Conservation (phyloP, 768 basidiomycete genomes). For the Boletus rex-veris region DNA sequence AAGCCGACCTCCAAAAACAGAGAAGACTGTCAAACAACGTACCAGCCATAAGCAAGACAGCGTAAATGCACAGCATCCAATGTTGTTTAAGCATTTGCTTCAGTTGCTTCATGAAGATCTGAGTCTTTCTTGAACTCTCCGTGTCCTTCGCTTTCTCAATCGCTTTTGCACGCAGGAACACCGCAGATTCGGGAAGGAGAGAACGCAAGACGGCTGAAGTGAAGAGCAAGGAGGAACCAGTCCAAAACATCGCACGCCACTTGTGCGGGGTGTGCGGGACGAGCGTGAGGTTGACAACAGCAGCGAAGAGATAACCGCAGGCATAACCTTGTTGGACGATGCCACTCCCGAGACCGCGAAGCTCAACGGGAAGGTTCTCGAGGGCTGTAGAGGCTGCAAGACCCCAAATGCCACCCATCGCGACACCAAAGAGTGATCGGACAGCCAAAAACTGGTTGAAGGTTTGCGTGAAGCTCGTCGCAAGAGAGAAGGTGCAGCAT, state of each 20-base stretch:
- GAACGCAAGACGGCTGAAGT: constrained; percentile 67
- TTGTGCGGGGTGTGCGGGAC: constrained; percentile 34
- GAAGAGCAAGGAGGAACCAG: constrained; percentile 63
- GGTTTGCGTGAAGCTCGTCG: constrained; percentile 74
- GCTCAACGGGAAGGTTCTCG: constrained; percentile 88
- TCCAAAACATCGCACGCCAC: constrained; percentile 86
- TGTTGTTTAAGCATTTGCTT: constrained; percentile 76
- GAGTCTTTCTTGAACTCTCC: constrained; percentile 49
- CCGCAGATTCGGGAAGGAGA: constrained; percentile 72
- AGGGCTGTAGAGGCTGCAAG: constrained; percentile 78
- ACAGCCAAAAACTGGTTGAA: constrained; percentile 77
- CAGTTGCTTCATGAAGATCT: constrained; percentile 69
- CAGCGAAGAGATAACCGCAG: constrained; percentile 80
- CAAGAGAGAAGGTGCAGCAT: constrained; percentile 71
- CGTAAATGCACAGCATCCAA: constrained; percentile 82
- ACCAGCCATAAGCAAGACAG: constrained; percentile 75
- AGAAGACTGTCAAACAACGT: constrained; percentile 1
- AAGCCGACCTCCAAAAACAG: neutral
- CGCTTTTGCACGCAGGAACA: constrained; percentile 65
- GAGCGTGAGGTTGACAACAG: constrained; percentile 72
- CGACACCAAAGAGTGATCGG: constrained; percentile 79
- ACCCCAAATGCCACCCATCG: constrained; percentile 91
- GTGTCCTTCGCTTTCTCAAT: constrained; percentile 41
- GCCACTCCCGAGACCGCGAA: constrained; percentile 82
- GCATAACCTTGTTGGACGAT: constrained; percentile 93